phyloP scores from a whole-genome alignment of 202 grass and related monocot species.

The Hordeum pubiflorum region DNA sequence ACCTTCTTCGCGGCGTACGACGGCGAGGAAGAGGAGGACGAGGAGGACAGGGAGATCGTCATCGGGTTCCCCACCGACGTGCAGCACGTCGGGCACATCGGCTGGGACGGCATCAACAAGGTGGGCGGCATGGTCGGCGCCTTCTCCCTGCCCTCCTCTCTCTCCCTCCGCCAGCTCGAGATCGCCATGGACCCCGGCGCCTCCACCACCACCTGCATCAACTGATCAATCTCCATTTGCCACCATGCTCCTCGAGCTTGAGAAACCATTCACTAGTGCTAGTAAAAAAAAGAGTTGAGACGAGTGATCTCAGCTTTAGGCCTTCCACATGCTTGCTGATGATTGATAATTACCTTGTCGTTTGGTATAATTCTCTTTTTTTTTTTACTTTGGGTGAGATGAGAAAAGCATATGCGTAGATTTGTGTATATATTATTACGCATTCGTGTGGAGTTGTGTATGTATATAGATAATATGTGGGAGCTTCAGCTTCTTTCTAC shows the following conservation, averaged over 20 bases:
- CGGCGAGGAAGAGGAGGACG: slow-evolving; percentile 23
- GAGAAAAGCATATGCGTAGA: background rate
- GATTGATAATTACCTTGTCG: background rate
- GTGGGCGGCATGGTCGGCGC: slow-evolving; percentile 33
- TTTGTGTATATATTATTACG: background rate
- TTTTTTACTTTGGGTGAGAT: background rate
- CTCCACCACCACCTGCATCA: background rate
- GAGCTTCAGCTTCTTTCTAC: background rate
- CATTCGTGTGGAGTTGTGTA: slow-evolving; percentile 24
- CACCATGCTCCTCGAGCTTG: background rate
- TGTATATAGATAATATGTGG: slow-evolving; percentile 14
- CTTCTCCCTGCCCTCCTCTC: slow-evolving; percentile 41
- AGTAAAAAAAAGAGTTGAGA: background rate
- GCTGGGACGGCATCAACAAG: slow-evolving; percentile 56
- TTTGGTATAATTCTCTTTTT: background rate
- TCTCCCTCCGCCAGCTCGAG: slow-evolving; percentile 46
- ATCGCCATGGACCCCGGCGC: slow-evolving; percentile 47
- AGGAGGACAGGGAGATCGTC: slow-evolving; percentile 51
- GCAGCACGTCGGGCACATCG: slow-evolving; percentile 84
- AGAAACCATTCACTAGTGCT: background rate
- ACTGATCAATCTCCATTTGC: background rate
- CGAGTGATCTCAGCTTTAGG: background rate
- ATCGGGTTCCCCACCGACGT: slow-evolving; percentile 81
- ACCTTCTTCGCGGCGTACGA: slow-evolving; percentile 41
- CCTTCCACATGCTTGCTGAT: slow-evolving; percentile 2